A percentile compares a stretch with the other conserved stretches of the same genome.
phyloP scores from a whole-genome alignment of 495 filamentous ascomycete genomes.

The Penicillium cinerascens region DNA sequence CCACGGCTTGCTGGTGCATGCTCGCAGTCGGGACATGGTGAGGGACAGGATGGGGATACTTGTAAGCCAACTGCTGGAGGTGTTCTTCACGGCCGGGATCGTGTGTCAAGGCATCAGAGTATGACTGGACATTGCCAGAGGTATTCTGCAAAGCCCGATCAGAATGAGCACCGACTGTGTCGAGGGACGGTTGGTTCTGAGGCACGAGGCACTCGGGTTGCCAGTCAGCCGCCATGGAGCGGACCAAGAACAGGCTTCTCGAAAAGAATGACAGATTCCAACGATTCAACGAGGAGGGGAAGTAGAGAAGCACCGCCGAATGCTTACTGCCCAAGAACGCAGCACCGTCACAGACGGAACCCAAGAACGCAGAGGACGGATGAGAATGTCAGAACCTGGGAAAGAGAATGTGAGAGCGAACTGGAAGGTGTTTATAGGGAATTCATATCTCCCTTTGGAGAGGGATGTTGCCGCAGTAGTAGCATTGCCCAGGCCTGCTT shows the following conservation, averaged over 20 bases:
- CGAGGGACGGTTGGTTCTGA: constrained; percentile 41
- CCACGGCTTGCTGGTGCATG: constrained; percentile 33
- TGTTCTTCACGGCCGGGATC: constrained; percentile 35
- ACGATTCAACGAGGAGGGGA: constrained; percentile 35
- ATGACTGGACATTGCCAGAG: constrained; percentile 48
- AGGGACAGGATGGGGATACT: constrained; percentile 38
- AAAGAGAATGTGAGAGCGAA: constrained; percentile 58
- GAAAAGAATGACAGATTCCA: constrained; percentile 54
- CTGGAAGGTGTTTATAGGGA: constrained; percentile 50
- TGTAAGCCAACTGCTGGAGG: constrained; percentile 37
- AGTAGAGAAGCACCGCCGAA: constrained; percentile 37
- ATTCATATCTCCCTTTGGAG: constrained; percentile 36
- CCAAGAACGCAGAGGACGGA: constrained; percentile 39
- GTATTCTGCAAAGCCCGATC: constrained; percentile 48
- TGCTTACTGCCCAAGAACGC: constrained; percentile 45
- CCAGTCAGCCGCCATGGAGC: constrained; percentile 49
- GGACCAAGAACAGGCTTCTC: constrained; percentile 43
- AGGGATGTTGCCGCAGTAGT: constrained; percentile 34
- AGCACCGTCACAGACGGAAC: constrained; percentile 38
- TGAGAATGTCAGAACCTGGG: constrained; percentile 50
- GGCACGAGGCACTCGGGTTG: constrained; percentile 44
- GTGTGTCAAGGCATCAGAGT: constrained; percentile 36
- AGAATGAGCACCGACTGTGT: constrained; percentile 38
- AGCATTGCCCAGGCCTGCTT: constrained; percentile 41
- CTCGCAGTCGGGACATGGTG: constrained; percentile 30